Evolutionary conservation across 441 rosid species (phyloP).

Genomic region (Mallotus repandus): DNA sequence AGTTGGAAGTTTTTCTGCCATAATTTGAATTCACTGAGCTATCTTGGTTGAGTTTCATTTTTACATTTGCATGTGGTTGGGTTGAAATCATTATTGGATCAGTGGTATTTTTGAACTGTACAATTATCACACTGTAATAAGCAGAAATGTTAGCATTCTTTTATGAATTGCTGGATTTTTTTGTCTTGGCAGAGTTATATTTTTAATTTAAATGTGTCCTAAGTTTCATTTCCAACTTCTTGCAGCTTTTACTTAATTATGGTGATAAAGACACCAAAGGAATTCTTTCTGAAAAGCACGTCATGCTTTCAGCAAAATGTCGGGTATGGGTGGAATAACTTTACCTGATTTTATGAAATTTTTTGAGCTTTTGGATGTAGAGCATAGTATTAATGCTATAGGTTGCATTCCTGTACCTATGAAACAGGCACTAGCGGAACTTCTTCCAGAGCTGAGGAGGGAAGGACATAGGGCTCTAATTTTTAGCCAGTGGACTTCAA

Average conservation of each 20-base stretch:
- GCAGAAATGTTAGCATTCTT: background rate
- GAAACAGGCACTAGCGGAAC: constrained; percentile 71
- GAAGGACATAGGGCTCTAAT: constrained; percentile 81
- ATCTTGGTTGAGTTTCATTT: background rate
- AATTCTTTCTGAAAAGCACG: constrained; percentile 77
- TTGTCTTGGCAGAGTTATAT: background rate
- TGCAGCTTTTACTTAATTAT: constrained; percentile 70
- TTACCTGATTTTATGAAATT: background rate
- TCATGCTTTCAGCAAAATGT: constrained; percentile 93
- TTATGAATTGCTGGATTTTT: background rate
- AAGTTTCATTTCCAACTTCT: constrained; percentile 6
- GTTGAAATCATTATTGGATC: background rate
- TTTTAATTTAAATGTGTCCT: background rate
- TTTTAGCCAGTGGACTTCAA: constrained; percentile 98
- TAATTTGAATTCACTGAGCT: background rate
- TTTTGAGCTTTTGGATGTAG: background rate
- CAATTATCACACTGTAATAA: background rate
- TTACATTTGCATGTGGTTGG: background rate
- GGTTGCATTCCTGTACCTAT: constrained; percentile 15
- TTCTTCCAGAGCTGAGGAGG: constrained; percentile 68
- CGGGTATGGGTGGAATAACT: constrained; percentile 46
- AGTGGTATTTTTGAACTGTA: background rate
- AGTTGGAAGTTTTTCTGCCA: background rate
- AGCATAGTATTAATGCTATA: background rate
- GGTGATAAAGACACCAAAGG: constrained; percentile 60